Percentiles rank a stretch among this genome's conserved stretches.
Evolutionary conservation across 805 yeast species (phyloP).

Genomic region (Metschnikowia henanensis): DNA sequence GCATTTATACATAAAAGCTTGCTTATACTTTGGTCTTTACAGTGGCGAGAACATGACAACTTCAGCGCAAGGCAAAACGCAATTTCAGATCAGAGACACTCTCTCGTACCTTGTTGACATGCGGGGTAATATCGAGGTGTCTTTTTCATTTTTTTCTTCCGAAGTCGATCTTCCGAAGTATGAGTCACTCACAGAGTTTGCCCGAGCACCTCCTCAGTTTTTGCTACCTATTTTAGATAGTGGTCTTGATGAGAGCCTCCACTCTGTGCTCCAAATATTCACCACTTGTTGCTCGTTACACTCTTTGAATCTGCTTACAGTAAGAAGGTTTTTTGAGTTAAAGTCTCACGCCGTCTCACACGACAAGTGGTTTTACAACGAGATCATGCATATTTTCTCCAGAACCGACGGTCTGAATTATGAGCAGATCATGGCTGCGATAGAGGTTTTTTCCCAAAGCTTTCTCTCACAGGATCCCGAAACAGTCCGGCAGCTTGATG

Average conservation of each 20-base stretch:
- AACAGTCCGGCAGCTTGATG: conserved; percentile 17
- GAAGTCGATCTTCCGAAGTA: conserved; percentile 1
- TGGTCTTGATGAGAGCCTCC: conserved; percentile 1
- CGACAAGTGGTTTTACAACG: conserved; percentile 22
- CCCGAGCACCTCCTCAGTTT: conserved; percentile 6
- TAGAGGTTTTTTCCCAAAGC: conserved; percentile 21
- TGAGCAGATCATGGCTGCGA: conserved; percentile 20
- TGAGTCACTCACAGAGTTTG: conserved; percentile 20
- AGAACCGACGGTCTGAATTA: conserved; percentile 25
- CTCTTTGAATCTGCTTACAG: conserved; percentile 35
- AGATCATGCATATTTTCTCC: conserved; percentile 26
- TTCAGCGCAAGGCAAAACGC: conserved; percentile 28
- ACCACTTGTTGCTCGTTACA: conserved; percentile 34
- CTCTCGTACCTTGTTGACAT: conserved; percentile 12
- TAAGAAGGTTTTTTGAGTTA: conserved; percentile 28
- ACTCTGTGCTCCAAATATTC: conserved; percentile 11
- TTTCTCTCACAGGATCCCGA: conserved; percentile 20
- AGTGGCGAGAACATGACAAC: conserved; percentile 20
- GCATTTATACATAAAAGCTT: conserved; percentile 7
- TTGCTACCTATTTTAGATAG: not conserved
- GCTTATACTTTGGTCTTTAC: conserved; percentile 16
- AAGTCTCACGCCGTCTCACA: conserved; percentile 17
- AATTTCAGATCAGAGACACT: conserved; percentile 29
- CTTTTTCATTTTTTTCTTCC: not conserved
- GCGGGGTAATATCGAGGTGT: not conserved